These are phyloP conservation scores for Apiospora sp. DNA, from an alignment of 2,329 filamentous ascomycete genomes.

Conservation along the genomic window DNA sequence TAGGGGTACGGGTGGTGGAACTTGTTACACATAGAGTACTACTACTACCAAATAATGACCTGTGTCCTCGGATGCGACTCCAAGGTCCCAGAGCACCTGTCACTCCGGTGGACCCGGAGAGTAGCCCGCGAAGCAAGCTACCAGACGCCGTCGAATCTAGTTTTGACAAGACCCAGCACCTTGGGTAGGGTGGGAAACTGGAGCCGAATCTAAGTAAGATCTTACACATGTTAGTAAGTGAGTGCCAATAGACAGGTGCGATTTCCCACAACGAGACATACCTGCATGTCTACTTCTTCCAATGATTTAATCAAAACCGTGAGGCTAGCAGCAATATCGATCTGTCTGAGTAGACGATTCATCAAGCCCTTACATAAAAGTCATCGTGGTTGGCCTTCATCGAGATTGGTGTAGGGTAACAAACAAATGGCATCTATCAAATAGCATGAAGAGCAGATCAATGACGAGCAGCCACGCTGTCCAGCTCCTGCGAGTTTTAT, in stretches of 20 bases:
- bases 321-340: neutral
- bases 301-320: neutral
- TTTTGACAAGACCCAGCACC: conserved; percentile 1
- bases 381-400: neutral
- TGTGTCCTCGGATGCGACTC: neutral
- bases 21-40: neutral
- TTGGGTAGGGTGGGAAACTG: conserved; percentile 2
- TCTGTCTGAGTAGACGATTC: neutral
- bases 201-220: neutral
- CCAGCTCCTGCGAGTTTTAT: neutral
- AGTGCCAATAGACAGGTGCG: neutral
- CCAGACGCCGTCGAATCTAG: conserved; percentile 5
- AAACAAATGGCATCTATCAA: neutral
- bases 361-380: neutral
- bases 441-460: neutral
- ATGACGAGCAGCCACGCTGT: neutral
- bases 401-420: neutral
- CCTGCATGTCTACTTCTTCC: neutral
- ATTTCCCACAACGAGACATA: neutral
- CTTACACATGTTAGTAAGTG: neutral
- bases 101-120: neutral
- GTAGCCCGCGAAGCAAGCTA: neutral
- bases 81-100: neutral
- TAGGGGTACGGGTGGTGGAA: neutral
- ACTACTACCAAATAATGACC: neutral